Evolutionary conservation across 2,329 filamentous ascomycete genomes (phyloP), one percentile per base, ranked within the genome.

Genomic region (Cladosporium colombiae): DNA sequence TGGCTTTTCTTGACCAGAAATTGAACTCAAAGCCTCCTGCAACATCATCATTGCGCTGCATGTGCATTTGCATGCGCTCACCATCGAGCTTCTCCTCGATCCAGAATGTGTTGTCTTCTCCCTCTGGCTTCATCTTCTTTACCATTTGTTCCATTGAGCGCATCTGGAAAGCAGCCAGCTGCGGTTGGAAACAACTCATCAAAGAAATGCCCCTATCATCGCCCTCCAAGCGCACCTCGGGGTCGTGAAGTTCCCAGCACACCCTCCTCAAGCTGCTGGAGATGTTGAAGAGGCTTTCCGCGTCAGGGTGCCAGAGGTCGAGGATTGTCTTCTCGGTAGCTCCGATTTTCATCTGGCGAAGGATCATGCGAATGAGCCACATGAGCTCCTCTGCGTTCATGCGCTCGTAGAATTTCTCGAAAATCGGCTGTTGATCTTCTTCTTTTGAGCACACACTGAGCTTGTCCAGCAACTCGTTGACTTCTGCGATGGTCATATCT

Each of bases 41-140:
- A 0, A 88, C 80, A 0, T 78, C 79, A 3, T 87, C 81, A 70
- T 97, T 92, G 65, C 90, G 83, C 14, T 86, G 78, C 90, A 98
- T 93, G 77, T 99, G 95, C 75, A 99, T 84, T 77, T 99, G 95
- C 89, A 99, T 97, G 29, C 95, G 87, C 79, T 99, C 95, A 1
- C 95, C 95, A 71, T 99, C 95, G 10, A 99, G 82, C 78, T 99
- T 99, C 79, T 99, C 95, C 77, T 99, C 95, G 57, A 98, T 95
- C 93, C 93, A 98, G 74, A 96, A 99, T 10, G 90, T 87, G 0
- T 85, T 82, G 62, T 96, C 89, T 0, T 91, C 88, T 27, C 89
- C 85, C 0, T 87, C 89, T 0, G 85, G 83, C 2, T 87, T 85
- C 78, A 89, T 86, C 53, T 81, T 88, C 21, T 87, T 82, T 1